phyloP scores from a whole-genome alignment of 2,329 filamentous ascomycete genomes.

The Tolypocladium album region DNA sequence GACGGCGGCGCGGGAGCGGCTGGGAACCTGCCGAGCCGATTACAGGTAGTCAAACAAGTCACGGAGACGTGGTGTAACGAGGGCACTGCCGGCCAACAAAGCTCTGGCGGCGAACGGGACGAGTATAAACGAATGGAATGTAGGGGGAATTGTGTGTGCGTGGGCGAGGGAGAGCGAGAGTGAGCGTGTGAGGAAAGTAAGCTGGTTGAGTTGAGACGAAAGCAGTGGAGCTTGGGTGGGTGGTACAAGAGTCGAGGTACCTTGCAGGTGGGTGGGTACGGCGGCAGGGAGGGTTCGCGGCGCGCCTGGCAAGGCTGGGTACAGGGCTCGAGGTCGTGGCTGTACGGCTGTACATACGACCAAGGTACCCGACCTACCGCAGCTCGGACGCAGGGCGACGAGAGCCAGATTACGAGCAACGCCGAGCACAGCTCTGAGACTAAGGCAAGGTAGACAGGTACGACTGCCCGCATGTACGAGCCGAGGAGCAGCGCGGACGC shows the following conservation, averaged over 20 bases:
- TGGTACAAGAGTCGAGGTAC: not conserved
- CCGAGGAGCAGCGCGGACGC: not conserved
- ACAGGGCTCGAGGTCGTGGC: not conserved
- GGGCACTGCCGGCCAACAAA: not conserved
- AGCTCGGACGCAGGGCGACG: no score
- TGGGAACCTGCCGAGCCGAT: not conserved
- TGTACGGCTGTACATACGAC: not conserved
- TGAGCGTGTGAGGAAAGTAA: not conserved
- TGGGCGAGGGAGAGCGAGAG: not conserved
- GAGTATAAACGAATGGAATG: not conserved
- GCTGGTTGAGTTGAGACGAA: not conserved
- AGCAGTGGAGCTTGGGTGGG: not conserved
- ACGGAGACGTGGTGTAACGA: not conserved
- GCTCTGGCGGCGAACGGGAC: not conserved
- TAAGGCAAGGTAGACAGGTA: no score
- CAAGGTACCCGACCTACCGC: no score
- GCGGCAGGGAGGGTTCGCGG: not conserved
- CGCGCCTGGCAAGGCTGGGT: not conserved
- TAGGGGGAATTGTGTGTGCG: not conserved
- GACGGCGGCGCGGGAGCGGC: not conserved
- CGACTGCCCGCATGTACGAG: no score
- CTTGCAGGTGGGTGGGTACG: not conserved
- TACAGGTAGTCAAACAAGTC: not conserved
- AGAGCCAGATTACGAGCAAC: not conserved
- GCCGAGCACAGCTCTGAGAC: not conserved